A percentile compares a stretch with the other conserved stretches of the same genome.
These are phyloP conservation scores for Blastomyces silverae DNA, from an alignment of 2,329 filamentous ascomycete genomes.

Conservation along the genomic window DNA sequence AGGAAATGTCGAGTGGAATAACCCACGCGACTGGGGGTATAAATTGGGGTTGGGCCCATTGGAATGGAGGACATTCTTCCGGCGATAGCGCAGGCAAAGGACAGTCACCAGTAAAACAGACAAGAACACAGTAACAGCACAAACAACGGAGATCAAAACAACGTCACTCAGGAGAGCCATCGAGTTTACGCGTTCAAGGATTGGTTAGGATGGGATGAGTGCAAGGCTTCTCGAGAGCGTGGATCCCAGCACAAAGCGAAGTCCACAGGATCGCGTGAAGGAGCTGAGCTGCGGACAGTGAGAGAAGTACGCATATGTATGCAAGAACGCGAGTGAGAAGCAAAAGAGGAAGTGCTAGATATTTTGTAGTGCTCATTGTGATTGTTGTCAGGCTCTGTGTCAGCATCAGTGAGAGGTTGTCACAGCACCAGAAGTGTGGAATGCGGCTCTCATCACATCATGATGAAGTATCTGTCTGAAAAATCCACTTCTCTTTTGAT, in stretches of 20 bases:
- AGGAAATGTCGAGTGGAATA: constrained; percentile 8
- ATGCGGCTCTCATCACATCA: not conserved
- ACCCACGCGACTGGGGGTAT: constrained; percentile 9
- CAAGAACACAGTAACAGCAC: constrained; percentile 9
- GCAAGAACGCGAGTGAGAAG: not conserved
- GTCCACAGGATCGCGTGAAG: not conserved
- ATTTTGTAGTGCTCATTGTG: not conserved
- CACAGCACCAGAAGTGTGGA: not conserved
- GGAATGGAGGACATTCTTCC: not conserved
- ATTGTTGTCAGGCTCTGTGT: not conserved
- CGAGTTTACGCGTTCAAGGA: not conserved
- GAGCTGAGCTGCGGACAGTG: not conserved
- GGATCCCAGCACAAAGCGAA: constrained; percentile 14
- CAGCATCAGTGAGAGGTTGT: not conserved
- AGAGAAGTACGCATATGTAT: no score
- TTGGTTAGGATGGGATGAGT: not conserved
- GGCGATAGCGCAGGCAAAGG: constrained; percentile 7
- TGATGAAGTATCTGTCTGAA: not conserved
- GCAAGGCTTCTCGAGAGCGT: not conserved
- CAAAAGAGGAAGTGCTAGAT: no score
- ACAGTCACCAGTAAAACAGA: constrained; percentile 3
- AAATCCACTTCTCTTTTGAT: not conserved
- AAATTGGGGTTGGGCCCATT: not conserved
- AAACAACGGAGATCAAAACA: constrained; percentile 7
- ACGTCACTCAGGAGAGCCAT: constrained; percentile 12